A percentile compares a stretch with the other conserved stretches of the same genome.
phyloP scores from a whole-genome alignment of 257 asterid genomes.

The Nicotiana noctiflora region DNA sequence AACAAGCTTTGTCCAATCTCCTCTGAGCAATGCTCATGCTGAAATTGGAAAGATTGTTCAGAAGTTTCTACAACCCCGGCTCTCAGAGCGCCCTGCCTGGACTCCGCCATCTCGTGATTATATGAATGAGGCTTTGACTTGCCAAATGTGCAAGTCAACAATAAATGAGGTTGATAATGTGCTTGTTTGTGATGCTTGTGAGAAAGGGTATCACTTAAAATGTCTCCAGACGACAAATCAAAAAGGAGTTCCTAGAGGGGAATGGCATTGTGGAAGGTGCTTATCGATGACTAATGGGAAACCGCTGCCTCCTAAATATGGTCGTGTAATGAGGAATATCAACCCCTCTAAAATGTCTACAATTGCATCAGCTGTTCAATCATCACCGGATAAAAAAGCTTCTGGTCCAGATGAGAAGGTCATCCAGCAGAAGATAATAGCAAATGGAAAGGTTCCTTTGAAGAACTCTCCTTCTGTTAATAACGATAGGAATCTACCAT shows the following conservation, averaged over 20 bases:
- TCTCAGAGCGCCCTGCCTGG: conserved; percentile 57
- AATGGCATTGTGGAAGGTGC: conserved; percentile 97
- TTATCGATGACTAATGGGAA: conserved; percentile 81
- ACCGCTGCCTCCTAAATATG: conserved; percentile 95
- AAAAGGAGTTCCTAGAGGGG: conserved; percentile 74
- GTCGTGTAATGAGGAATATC: conserved; percentile 86
- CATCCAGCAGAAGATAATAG: conserved; percentile 31
- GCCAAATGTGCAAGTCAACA: conserved; percentile 63
- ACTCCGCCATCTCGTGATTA: conserved; percentile 86
- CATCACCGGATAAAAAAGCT: conserved; percentile 38
- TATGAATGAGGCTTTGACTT: conserved; percentile 68
- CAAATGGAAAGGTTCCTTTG: conserved; percentile 40
- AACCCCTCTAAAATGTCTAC: conserved; percentile 43
- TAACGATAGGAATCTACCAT: conserved; percentile 20
- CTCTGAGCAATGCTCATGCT: conserved; percentile 47
- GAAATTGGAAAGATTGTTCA: conserved; percentile 80
- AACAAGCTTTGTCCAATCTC: conserved; percentile 31
- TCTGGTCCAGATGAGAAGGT: conserved; percentile 45
- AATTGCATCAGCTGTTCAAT: conserved; percentile 31
- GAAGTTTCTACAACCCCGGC: conserved; percentile 53
- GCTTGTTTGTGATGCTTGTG: conserved; percentile 93
- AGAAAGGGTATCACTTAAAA: conserved; percentile 88
- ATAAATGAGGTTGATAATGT: conserved; percentile 63
- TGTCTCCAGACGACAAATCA: conserved; percentile 63
- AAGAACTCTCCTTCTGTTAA: conserved; percentile 32